phyloP scores from a whole-genome alignment of 768 basidiomycete genomes.

The Pilatotrama ljubarskyi region DNA sequence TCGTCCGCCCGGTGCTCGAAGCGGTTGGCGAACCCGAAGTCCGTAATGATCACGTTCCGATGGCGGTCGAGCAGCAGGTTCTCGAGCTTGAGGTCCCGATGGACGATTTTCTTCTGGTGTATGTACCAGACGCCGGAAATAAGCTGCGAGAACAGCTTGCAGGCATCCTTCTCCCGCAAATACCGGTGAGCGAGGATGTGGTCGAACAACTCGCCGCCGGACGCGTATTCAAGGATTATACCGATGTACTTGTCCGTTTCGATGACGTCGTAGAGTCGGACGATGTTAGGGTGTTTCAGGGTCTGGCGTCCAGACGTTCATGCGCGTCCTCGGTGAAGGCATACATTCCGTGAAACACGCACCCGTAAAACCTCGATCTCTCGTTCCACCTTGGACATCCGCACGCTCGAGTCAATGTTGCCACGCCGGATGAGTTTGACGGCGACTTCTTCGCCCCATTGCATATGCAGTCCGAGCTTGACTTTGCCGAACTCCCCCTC shows the following conservation, averaged over 20 bases:
- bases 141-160: constrained; percentile 95
- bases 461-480: constrained; percentile 91
- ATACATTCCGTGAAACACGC: constrained; percentile 33
- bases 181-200: constrained; percentile 98
- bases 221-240: constrained; percentile 97
- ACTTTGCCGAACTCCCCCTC: constrained; percentile 99
- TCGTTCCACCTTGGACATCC: constrained; percentile 94
- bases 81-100: constrained; percentile 98
- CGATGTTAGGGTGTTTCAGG: constrained; percentile 97
- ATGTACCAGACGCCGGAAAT: constrained; percentile 99
- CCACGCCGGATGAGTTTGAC: constrained; percentile 95
- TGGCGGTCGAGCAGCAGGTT: constrained; percentile 96
- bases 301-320: constrained; percentile 47
- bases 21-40: constrained; percentile 98
- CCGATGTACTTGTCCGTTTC: constrained; percentile 99
- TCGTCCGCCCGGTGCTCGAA: constrained; percentile 93
- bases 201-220: constrained; percentile 97
- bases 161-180: constrained; percentile 90
- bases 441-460: constrained; percentile 97
- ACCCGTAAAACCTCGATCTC: constrained; percentile 98
- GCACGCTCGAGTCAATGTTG: constrained; percentile 81
- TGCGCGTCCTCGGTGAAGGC: constrained; percentile 21
- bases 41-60: constrained; percentile 98
- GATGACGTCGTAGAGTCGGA: constrained; percentile 96
- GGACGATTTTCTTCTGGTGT: constrained; percentile 98